Percentiles rank a stretch among this genome's conserved stretches.
phyloP scores from a whole-genome alignment of 495 filamentous ascomycete genomes.

The Margaritispora aquatica region DNA sequence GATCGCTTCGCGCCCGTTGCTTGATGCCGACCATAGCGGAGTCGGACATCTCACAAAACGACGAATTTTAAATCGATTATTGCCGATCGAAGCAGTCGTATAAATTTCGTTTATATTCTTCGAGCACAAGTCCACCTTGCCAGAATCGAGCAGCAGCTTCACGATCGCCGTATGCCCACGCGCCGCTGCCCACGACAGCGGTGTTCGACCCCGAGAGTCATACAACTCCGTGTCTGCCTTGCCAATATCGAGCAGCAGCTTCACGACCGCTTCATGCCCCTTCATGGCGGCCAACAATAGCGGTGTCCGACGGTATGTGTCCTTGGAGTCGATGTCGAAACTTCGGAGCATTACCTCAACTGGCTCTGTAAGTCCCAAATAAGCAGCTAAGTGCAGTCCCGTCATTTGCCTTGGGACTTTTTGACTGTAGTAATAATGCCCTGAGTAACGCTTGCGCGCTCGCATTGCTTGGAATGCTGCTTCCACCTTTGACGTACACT shows the following conservation, averaged over 20 bases:
- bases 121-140: no score
- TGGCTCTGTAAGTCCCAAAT: constrained; percentile 16
- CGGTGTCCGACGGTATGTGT: constrained; percentile 18
- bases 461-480: background rate
- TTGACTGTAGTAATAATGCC: constrained; percentile 10
- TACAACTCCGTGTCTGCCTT: background rate
- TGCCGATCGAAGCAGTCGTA: no score
- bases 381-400: constrained; percentile 19
- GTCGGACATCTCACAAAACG: no score
- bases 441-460: background rate
- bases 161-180: background rate
- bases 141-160: background rate
- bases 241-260: constrained; percentile 19
- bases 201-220: background rate
- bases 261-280: constrained; percentile 19
- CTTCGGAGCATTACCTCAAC: background rate
- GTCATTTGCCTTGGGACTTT: constrained; percentile 10
- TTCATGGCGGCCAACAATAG: constrained; percentile 23
- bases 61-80: no score
- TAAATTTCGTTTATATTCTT: no score
- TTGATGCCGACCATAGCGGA: no score
- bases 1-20: no score
- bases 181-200: background rate
- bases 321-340: background rate
- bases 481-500: constrained; percentile 12